phyloP scores from a whole-genome alignment of 768 basidiomycete genomes.

The Leccinum olivaceopallidum region DNA sequence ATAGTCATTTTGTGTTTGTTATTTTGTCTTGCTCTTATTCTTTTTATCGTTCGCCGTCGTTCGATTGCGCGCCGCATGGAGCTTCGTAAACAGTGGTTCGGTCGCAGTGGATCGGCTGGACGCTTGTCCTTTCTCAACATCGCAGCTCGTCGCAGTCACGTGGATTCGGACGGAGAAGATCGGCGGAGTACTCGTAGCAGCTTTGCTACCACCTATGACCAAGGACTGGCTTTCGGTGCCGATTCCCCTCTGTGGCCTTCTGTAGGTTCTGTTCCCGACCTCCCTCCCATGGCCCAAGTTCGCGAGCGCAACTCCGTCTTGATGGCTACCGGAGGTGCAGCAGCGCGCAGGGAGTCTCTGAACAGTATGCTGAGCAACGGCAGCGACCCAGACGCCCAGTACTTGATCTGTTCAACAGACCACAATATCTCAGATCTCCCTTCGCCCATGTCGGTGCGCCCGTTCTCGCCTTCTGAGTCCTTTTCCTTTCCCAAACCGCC shows the following conservation, averaged over 20 bases:
- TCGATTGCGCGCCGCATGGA: slow-evolving; percentile 42
- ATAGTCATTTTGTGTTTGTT: slow-evolving; percentile 38
- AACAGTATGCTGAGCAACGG: slow-evolving; percentile 40
- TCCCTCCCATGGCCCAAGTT: slow-evolving; percentile 59
- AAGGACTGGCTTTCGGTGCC: slow-evolving; percentile 31
- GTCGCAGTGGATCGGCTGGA: slow-evolving; percentile 15
- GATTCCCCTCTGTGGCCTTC: slow-evolving; percentile 20
- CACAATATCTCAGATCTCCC: slow-evolving; percentile 22
- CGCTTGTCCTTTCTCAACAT: slow-evolving; percentile 9
- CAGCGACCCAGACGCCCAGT: slow-evolving; percentile 41
- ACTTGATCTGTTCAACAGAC: slow-evolving; percentile 34
- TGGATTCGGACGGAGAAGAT: slow-evolving; percentile 22
- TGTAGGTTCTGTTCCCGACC: slow-evolving; percentile 30
- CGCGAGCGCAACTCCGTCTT: slow-evolving; percentile 36
- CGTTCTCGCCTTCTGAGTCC: slow-evolving; percentile 66
- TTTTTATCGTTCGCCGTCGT: slow-evolving; percentile 50
- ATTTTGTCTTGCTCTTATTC: slow-evolving; percentile 33
- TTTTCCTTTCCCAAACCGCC: slow-evolving; percentile 72
- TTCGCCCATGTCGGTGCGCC: slow-evolving; percentile 62
- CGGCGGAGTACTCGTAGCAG: slow-evolving; percentile 51
- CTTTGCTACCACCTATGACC: slow-evolving; percentile 63
- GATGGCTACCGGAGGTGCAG: slow-evolving; percentile 25
- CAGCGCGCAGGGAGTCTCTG: slow-evolving; percentile 38
- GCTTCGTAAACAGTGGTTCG: slow-evolving; percentile 43
- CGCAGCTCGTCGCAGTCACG: slow-evolving; percentile 15